These are phyloP conservation scores for Xylaria sp. DNA, from an alignment of 2,329 filamentous ascomycete genomes.

Conservation along the genomic window DNA sequence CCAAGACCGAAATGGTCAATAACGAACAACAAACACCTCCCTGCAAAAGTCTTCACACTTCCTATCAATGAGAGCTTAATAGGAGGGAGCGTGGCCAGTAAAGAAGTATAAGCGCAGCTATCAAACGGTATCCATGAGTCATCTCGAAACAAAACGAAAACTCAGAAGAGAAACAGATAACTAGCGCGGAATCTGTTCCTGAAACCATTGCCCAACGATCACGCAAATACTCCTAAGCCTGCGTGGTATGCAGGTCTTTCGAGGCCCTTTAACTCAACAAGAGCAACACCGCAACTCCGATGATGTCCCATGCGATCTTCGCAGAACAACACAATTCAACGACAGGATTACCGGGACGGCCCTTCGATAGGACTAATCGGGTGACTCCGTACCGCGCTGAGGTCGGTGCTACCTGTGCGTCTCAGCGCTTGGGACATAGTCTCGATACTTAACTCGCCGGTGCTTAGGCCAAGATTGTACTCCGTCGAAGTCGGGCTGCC, in stretches of 20 bases:
- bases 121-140: conserved; percentile 48
- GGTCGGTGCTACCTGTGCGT: conserved; percentile 85
- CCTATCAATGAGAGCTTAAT: not conserved
- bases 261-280: conserved; percentile 3
- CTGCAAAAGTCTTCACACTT: conserved; percentile 4
- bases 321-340: not conserved
- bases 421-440: conserved; percentile 92
- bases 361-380: conserved; percentile 68
- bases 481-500: conserved; percentile 71
- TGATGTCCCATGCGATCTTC: not conserved
- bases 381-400: conserved; percentile 67
- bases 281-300: conserved; percentile 12
- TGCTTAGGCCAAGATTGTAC: conserved; percentile 62
- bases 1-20: conserved; percentile 12
- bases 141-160: conserved; percentile 28
- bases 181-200: conserved; percentile 10
- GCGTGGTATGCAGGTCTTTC: conserved; percentile 5
- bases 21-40: conserved; percentile 13
- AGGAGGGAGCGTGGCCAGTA: conserved; percentile 20
- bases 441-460: conserved; percentile 81
- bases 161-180: conserved; percentile 16
- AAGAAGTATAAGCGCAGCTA: conserved; percentile 23
- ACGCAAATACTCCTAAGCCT: conserved; percentile 19
- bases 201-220: conserved; percentile 9
- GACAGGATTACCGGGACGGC: conserved; percentile 44